Conservation (phyloP, 2,329 filamentous ascomycete genomes). For the Pyrenophora graminea region DNA sequence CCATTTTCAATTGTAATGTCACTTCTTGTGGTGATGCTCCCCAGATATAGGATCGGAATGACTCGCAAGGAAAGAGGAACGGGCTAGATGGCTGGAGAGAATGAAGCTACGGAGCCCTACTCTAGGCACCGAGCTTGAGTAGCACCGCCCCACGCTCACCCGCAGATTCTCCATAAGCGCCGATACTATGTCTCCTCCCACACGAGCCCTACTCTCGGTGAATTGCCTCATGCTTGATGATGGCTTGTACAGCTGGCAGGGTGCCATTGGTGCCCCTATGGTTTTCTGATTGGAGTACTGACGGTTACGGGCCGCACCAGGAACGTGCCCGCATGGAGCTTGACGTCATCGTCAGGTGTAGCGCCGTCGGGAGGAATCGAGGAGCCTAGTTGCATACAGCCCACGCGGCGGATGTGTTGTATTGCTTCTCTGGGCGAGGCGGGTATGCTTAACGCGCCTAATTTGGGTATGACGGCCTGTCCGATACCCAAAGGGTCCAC, state of each 20-base stretch:
- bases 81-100: slow-evolving; percentile 8
- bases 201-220: slow-evolving; percentile 17
- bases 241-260: slow-evolving; percentile 45
- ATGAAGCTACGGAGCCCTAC: slow-evolving; percentile 6
- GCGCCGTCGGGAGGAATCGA: slow-evolving; percentile 6
- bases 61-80: slow-evolving; percentile 23
- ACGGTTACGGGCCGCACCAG: slow-evolving; percentile 35
- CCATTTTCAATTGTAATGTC: slow-evolving; percentile 23
- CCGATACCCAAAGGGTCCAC: slow-evolving; percentile 7
- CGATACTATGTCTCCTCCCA: slow-evolving; percentile 12
- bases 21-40: slow-evolving; percentile 15
- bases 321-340: slow-evolving; percentile 23
- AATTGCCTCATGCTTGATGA: slow-evolving; percentile 35
- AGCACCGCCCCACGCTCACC: slow-evolving; percentile 26
- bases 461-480: slow-evolving; percentile 7
- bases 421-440: slow-evolving; percentile 18
- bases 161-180: slow-evolving; percentile 16
- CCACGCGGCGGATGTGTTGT: slow-evolving; percentile 12
- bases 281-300: slow-evolving; percentile 26
- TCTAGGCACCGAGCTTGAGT: slow-evolving; percentile 18
- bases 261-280: slow-evolving; percentile 35
- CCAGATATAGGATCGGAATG: slow-evolving; percentile 15
- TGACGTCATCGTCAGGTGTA: slow-evolving; percentile 30
- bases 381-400: slow-evolving; percentile 14
- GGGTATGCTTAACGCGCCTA: slow-evolving; percentile 6